Base-by-base conservation (phyloP, 1,284 basidiomycete species). In the Sporisorium exsertum region DNA sequence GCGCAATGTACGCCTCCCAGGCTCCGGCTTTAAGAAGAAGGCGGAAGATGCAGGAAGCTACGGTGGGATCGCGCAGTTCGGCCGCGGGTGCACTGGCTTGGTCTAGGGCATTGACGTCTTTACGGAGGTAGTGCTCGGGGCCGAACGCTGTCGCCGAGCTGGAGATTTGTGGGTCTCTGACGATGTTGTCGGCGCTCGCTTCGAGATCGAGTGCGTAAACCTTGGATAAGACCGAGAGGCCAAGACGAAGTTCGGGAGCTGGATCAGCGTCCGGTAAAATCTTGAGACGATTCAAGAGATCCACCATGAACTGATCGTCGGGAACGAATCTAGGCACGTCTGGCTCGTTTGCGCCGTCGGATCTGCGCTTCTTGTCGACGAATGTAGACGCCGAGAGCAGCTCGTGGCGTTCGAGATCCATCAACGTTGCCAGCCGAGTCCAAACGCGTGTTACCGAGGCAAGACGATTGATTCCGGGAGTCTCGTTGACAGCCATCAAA, bases 121-220 rank as follows among this genome's bases (percentile, higher is more conserved):
- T 32, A 2, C 13, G 9, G 22, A 75, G 24, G 26, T 64, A 70
- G 53, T 60, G 64, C 10, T 62, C 56, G n/a, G 33, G 18, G 2
- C 27, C 46, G 16, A 50, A 27, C 9, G 56, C 13, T 5, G 50
- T 52, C 12, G 24, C 15, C 6, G 33, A 13, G 5, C 24, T 20
- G 2, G 46, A 27, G 15, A 40, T 22, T 20, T 58, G 51, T 18
- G 66, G 72, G 35, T 58, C 59, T 33, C 64, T 49, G 12, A 74
- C 12, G 37, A 74, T 59, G 40, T 56, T 67, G 22, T 70, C 66
- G n/a, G 63, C 58, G n/a, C 32, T 27, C 8, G 42, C 43, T 18
- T 57, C 55, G 12, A 75, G 49, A n/a, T 75, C 64, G n/a, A 75
- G 58, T 37, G 60, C 64, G 49, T 70, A 75, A 20, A 67, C 45